Percentiles rank a stretch among this genome's conserved stretches.
These are phyloP conservation scores for Beauveria asiatica DNA, from an alignment of 2,329 filamentous ascomycete genomes.

Conservation along the genomic window DNA sequence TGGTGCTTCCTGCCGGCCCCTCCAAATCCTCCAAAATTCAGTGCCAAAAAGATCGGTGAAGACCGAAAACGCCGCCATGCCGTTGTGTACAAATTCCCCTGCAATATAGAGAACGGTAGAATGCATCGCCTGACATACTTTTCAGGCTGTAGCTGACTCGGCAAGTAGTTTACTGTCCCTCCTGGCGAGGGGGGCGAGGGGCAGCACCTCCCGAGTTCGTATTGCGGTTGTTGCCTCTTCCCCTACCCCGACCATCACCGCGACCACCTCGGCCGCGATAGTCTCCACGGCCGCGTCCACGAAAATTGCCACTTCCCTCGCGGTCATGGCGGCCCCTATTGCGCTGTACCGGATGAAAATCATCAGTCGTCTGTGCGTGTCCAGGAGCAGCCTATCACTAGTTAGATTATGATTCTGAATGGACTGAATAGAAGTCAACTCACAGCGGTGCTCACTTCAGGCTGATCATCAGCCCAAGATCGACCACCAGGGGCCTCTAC, in stretches of 20 bases:
- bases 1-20: background rate
- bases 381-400: constrained; percentile 19
- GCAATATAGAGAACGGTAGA: constrained; percentile 22
- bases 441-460: constrained; percentile 42
- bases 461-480: constrained; percentile 78
- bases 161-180: constrained; percentile 27
- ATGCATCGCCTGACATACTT: constrained; percentile 21
- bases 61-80: constrained; percentile 29
- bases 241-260: constrained; percentile 38
- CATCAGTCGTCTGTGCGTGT: constrained; percentile 44
- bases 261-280: constrained; percentile 44
- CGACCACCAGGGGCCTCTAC: constrained; percentile 36
- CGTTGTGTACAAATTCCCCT: constrained; percentile 31
- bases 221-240: constrained; percentile 29
- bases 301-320: constrained; percentile 34
- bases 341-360: constrained; percentile 64
- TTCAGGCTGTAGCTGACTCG: constrained; percentile 16
- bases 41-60: constrained; percentile 9
- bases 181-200: constrained; percentile 29
- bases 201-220: constrained; percentile 22
- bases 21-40: constrained; percentile 4
- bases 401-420: constrained; percentile 10
- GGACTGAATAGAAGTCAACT: constrained; percentile 14
- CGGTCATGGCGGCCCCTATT: constrained; percentile 47
- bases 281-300: constrained; percentile 39